Conservation (phyloP, 768 basidiomycete genomes). For the Tulasnella sp. region DNA sequence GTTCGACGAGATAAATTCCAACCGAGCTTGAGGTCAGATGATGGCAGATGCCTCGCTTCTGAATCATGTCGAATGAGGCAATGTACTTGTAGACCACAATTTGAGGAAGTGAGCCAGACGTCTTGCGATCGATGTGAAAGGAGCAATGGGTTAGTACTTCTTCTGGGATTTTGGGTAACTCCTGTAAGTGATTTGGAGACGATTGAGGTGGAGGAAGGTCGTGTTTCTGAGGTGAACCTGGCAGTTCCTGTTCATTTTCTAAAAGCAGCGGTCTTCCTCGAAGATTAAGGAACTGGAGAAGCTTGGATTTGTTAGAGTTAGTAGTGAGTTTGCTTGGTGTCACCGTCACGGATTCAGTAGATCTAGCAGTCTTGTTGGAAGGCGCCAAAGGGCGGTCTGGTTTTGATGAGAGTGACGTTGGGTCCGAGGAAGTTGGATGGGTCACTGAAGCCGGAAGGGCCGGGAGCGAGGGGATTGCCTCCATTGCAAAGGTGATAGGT, state of each 20-base stretch:
- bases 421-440: not conserved
- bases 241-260: not conserved
- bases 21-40: slow-evolving; percentile 39
- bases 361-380: not conserved
- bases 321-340: not conserved
- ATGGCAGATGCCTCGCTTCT: slow-evolving; percentile 54
- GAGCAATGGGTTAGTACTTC: not conserved
- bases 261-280: not conserved
- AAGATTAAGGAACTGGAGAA: not conserved
- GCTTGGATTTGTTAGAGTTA: not conserved
- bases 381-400: not conserved
- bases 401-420: not conserved
- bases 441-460: not conserved
- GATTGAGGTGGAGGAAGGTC: not conserved
- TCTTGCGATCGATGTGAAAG: not conserved
- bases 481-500: not conserved
- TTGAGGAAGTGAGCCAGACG: slow-evolving; percentile 27
- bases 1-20: slow-evolving; percentile 54
- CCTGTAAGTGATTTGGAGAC: not conserved
- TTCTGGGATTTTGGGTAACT: not conserved
- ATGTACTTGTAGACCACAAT: slow-evolving; percentile 51
- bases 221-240: not conserved
- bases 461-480: not conserved
- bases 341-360: not conserved
- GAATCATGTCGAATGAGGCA: slow-evolving; percentile 58